A percentile compares a stretch with the other conserved stretches of the same genome.
phyloP scores from a whole-genome alignment of 164 flowering plant species.

The Saururus chinensis region DNA sequence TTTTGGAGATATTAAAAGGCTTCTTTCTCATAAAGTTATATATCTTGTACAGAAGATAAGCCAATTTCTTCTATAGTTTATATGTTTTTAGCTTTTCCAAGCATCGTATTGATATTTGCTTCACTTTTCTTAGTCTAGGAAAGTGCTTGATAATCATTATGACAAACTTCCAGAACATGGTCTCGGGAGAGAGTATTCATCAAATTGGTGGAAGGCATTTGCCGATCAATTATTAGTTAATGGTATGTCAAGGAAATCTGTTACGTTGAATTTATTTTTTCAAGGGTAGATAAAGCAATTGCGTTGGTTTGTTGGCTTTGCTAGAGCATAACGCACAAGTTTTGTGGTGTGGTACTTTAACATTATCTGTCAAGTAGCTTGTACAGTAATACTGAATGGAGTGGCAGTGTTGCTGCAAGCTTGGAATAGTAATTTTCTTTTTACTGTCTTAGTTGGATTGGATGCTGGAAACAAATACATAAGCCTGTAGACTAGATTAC shows the following conservation, averaged over 20 bases:
- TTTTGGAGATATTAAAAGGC: too few relatives aligned
- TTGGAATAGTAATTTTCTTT: too few relatives aligned
- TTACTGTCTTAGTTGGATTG: too few relatives aligned
- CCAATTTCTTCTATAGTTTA: neutral
- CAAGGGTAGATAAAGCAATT: neutral
- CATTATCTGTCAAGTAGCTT: neutral
- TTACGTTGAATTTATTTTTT: neutral
- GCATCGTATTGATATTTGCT: neutral
- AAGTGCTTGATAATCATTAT: slow-evolving; percentile 33
- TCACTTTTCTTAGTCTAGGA: slow-evolving; percentile 31
- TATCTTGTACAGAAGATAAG: too few relatives aligned
- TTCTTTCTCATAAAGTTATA: too few relatives aligned
- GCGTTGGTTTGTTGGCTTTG: neutral
- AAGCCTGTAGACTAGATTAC: neutral
- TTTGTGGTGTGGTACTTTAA: neutral
- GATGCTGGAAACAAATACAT: too few relatives aligned
- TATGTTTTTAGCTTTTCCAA: neutral
- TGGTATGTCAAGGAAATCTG: slow-evolving; percentile 18
- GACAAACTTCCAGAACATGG: slow-evolving; percentile 55
- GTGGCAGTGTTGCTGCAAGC: neutral
- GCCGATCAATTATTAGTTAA: slow-evolving; percentile 33
- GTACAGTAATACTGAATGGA: neutral
- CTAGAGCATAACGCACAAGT: neutral
- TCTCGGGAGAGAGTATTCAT: slow-evolving; percentile 38
- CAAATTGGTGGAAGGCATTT: slow-evolving; percentile 60